These are phyloP conservation scores for Cyberlindnera amylophila DNA, from an alignment of 805 yeast species.

Conservation along the genomic window DNA sequence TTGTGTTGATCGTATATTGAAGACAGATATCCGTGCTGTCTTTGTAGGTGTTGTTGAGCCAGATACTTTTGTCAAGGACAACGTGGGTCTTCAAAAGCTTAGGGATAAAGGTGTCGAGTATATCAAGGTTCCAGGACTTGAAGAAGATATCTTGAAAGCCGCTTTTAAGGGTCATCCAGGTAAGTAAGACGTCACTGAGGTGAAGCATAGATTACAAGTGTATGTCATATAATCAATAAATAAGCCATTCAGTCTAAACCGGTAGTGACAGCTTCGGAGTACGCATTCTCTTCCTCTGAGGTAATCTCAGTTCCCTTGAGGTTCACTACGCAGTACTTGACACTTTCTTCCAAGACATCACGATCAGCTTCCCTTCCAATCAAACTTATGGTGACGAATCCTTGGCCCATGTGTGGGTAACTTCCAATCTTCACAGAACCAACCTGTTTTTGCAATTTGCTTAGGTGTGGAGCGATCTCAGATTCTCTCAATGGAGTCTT, in stretches of 20 bases:
- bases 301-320: constrained; percentile 57
- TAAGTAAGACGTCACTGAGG: too few species aligned
- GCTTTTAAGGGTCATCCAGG: constrained; percentile 68
- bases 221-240: too few species aligned
- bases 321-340: constrained; percentile 39
- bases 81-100: constrained; percentile 57
- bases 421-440: constrained; percentile 67
- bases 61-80: constrained; percentile 76
- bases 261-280: constrained; percentile 5
- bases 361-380: constrained; percentile 49
- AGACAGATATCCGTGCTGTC: constrained; percentile 57
- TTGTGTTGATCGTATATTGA: constrained; percentile 76
- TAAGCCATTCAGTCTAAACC: constrained; percentile 3
- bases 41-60: constrained; percentile 95
- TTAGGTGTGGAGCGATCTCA: constrained; percentile 61
- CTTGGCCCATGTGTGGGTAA: constrained; percentile 72
- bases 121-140: constrained; percentile 79
- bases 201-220: too few species aligned
- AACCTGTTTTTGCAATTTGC: constrained; percentile 44
- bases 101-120: constrained; percentile 61
- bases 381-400: constrained; percentile 67
- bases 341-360: constrained; percentile 40
- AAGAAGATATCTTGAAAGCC: constrained; percentile 58
- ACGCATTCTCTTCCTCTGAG: constrained; percentile 48
- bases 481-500: constrained; percentile 61